These are phyloP conservation scores for Calocybe gambosa DNA, from an alignment of 1,284 basidiomycete genomes.

Conservation along the genomic window DNA sequence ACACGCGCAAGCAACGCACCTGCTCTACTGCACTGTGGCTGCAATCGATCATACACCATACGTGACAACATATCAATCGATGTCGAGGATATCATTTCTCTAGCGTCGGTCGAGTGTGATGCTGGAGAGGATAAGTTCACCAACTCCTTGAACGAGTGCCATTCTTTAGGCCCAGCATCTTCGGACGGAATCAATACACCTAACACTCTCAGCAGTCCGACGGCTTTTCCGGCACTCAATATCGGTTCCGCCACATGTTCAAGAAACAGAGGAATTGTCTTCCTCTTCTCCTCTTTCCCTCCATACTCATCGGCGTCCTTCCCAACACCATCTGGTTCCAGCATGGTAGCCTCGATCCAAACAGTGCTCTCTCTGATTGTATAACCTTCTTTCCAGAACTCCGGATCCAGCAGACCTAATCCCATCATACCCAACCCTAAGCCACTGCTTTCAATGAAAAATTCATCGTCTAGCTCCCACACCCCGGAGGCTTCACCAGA, in stretches of 20 bases:
- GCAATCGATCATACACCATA: constrained; percentile 58
- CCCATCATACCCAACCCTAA: constrained; percentile 43
- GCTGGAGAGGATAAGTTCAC: constrained; percentile 13
- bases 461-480: constrained; percentile 60
- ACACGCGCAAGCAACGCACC: constrained; percentile 54
- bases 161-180: constrained; percentile 17
- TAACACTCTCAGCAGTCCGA: constrained; percentile 58
- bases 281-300: constrained; percentile 24
- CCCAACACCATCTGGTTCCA: not conserved
- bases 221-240: constrained; percentile 72
- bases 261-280: constrained; percentile 55
- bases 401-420: constrained; percentile 52
- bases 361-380: constrained; percentile 39
- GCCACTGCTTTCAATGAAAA: constrained; percentile 73
- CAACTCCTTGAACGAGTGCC: constrained; percentile 25
- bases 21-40: constrained; percentile 49
- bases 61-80: constrained; percentile 57
- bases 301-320: constrained; percentile 17
- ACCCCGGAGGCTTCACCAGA: constrained; percentile 25
- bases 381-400: constrained; percentile 80
- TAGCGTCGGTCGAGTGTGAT: constrained; percentile 4
- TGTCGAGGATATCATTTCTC: constrained; percentile 31
- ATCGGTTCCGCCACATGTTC: constrained; percentile 51
- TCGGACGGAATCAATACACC: constrained; percentile 24
- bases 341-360: constrained; percentile 19